Evolutionary conservation across 2,329 filamentous ascomycete genomes (phyloP).

Genomic region (Mollisiaceae sp.): DNA sequence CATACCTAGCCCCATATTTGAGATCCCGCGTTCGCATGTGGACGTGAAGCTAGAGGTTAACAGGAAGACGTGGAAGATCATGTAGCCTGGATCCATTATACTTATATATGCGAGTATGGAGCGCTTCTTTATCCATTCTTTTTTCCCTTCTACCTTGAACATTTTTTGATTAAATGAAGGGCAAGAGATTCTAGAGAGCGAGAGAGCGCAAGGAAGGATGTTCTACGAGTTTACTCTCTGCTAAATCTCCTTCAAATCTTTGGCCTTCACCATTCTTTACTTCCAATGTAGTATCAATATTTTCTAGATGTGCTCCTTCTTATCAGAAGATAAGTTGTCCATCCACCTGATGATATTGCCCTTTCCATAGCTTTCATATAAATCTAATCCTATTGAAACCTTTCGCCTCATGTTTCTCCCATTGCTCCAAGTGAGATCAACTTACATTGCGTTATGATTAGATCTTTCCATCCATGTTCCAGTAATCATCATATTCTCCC

Average conservation of each 20-base stretch:
- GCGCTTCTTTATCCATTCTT: neutral
- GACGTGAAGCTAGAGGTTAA: neutral
- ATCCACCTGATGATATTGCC: constrained; percentile 37
- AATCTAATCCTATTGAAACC: no score
- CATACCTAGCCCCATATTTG: constrained; percentile 15
- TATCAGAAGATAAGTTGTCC: constrained; percentile 13
- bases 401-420: no score
- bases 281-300: no score
- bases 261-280: no score
- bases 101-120: neutral
- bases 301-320: neutral
- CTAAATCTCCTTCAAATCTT: neutral
- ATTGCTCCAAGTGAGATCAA: no score
- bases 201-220: neutral
- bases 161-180: neutral
- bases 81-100: neutral
- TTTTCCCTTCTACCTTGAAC: neutral
- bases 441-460: no score
- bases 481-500: no score
- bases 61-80: neutral
- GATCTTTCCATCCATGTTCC: no score
- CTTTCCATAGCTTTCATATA: neutral
- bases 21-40: neutral
- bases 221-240: neutral
- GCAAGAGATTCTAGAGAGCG: neutral